Percentiles rank a stretch among this genome's conserved stretches.
phyloP scores from a whole-genome alignment of 345 rosid genomes.

The Dovyalis caffra region DNA sequence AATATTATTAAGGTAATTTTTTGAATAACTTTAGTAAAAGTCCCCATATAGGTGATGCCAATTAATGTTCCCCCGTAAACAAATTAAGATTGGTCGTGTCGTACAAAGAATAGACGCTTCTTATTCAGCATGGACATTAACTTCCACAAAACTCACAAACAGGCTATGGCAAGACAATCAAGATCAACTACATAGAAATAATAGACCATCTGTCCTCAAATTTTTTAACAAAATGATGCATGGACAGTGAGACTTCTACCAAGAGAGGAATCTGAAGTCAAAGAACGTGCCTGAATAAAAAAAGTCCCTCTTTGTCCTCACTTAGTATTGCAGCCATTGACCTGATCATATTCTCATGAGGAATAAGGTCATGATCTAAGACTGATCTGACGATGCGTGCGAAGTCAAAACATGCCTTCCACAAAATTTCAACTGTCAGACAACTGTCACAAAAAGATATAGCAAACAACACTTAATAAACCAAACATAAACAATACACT shows the following conservation, averaged over 20 bases:
- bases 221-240: too few relatives aligned
- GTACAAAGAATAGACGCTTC: too few relatives aligned
- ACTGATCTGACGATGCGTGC: slow-evolving; percentile 68
- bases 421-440: slow-evolving; percentile 56
- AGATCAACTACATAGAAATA: too few relatives aligned
- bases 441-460: slow-evolving; percentile 28
- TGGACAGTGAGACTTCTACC: too few relatives aligned
- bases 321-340: slow-evolving; percentile 69
- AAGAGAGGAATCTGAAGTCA: not conserved
- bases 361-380: slow-evolving; percentile 58
- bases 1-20: slow-evolving; percentile 4
- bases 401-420: slow-evolving; percentile 93
- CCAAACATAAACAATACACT: slow-evolving; percentile 18
- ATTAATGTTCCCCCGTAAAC: slow-evolving; percentile 4
- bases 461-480: slow-evolving; percentile 21
- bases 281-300: slow-evolving; percentile 65
- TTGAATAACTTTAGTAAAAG: slow-evolving; percentile 7
- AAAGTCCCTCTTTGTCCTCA: slow-evolving; percentile 67
- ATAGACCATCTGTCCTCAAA: too few relatives aligned
- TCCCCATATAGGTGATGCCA: not conserved
- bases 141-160: too few relatives aligned
- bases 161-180: too few relatives aligned
- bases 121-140: too few relatives aligned
- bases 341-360: slow-evolving; percentile 61
- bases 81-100: too few relatives aligned